Base-by-base conservation (phyloP, 768 basidiomycete genomes). In the Tulasnella sp. region DNA sequence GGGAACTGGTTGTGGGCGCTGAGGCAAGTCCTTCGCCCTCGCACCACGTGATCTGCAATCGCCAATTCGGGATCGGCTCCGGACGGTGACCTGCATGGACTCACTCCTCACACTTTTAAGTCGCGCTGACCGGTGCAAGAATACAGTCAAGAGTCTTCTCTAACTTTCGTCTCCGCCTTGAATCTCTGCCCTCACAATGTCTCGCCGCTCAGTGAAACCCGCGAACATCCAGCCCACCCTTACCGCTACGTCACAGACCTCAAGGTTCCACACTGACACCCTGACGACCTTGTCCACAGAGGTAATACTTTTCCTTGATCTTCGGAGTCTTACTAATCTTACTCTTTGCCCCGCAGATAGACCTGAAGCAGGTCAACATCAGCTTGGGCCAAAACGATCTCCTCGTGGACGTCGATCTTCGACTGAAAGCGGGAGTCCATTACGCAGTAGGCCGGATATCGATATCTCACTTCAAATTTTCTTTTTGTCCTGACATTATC, bases 281-380 rank as follows among this genome's bases (percentile, higher is more conserved):
- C 85, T 89, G 74, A 86, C 87, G 72, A 87, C 87, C 37, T 54
- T 81, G 3, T 83, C 82, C 1, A 81, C 78, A 46, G 87, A 81
- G 81, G 81, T 81, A 44, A 7, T 18, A 20, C 18, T 14, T 14
- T 28, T 28, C 2, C 64, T 37, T 16, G 12, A 37, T 16, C 64
- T 11, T 6, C 0, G 3, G 6, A 6, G 34, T 16, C 22, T 22
- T n/a, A 24, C 4, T n/a, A 24, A 5, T 34, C 50, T n/a, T 18
- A 24, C 7, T 41, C 11, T 24, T 44, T 64, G 16, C 54, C 24
- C 18, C 28, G 34, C 31, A 91, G 81, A 86, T 92, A 54, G 91
- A 92, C 81, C 85, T 92, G 31, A 88, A 89, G 72, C 88, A 87
- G 72, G 89, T 93, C 12, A 88, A 86, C 37, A 86, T 92, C 44